Evolutionary conservation across 1,284 basidiomycete genomes (phyloP).

Genomic region (Pyrrhoderma noxium): DNA sequence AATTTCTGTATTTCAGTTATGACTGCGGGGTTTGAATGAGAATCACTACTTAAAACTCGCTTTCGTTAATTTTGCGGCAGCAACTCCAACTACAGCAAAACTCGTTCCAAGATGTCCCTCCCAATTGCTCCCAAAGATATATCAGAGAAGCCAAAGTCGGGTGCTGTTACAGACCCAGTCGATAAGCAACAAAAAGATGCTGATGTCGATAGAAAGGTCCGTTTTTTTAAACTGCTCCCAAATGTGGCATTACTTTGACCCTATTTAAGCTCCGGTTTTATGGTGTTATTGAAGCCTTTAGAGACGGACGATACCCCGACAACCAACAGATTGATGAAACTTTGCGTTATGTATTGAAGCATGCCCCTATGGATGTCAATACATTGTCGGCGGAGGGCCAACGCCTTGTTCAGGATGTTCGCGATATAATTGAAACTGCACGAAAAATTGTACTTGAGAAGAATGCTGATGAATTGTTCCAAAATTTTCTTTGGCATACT

Average conservation of each 20-base stretch:
- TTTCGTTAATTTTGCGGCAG: no score
- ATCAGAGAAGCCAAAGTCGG: constrained; percentile 19
- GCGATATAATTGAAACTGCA: constrained; percentile 66
- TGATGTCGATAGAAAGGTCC: constrained; percentile 23
- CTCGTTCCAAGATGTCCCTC: constrained; percentile 18
- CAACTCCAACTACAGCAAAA: no score
- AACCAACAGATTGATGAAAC: constrained; percentile 75
- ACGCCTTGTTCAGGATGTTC: constrained; percentile 67
- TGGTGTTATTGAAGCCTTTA: constrained; percentile 73
- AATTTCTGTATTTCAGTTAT: no score
- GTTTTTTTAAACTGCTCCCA: not conserved
- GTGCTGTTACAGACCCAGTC: constrained; percentile 22
- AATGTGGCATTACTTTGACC: not conserved
- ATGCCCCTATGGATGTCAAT: constrained; percentile 60
- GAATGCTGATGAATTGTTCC: constrained; percentile 86
- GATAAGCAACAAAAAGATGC: constrained; percentile 19
- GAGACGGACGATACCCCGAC: constrained; percentile 70
- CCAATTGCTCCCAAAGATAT: constrained; percentile 20
- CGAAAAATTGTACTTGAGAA: constrained; percentile 69
- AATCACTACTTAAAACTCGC: no score
- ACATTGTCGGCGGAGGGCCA: constrained; percentile 73
- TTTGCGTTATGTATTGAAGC: constrained; percentile 57
- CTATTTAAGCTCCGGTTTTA: constrained; percentile 43
- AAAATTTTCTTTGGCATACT: constrained; percentile 79
- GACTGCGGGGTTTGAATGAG: no score